Base-by-base conservation (phyloP, 805 yeast genomes). In the Candida odintsovae region DNA sequence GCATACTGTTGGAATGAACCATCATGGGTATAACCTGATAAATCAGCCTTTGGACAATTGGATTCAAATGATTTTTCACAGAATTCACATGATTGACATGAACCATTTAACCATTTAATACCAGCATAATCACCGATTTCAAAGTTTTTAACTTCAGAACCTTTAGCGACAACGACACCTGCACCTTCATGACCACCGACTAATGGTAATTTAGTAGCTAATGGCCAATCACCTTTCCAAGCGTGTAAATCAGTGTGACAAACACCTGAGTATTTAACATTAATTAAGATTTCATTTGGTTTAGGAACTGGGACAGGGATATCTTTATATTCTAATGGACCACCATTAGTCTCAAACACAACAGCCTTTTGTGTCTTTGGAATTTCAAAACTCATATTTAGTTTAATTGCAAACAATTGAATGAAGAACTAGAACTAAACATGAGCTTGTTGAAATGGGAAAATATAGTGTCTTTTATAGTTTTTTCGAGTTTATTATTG, bases 171-270 rank as follows among this genome's bases (percentile, higher is more conserved):
- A 52, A 80, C 86, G 31, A 76, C 74, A 67, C 86, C 86, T 42
- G 85, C 84, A 71, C 86, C 86, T 67, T 80, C 86, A 66, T 80
- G 86, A 61, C 86, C 86, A 57, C 86, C 86, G 40, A 80, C 83
- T 56, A 80, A 70, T 38, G 85, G 86, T 56, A 80, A 69, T 59
- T 78, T 78, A 51, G 74, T 70, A 29, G 62, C 69, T 57, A 78
- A 64, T 44, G 83, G 82, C 84, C 83, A 78, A 57, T 78, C 84
- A 53, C 82, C 60, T 26, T 54, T 50, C 58, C 82, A 78, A 41
- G 83, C 84, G 61, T 78, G 84, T 59, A 78, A 68, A 62, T 78
- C 84, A n/a, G 84, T 78, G 65, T 78, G 84, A 57, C 84, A 78
- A 26, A 78, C 83, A 62, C 84, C 84, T 7, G 84, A 78, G 65